Evolutionary conservation across 2,329 filamentous ascomycete species (phyloP), one percentile per base, ranked within the genome.

Genomic region (Phoma sp.): DNA sequence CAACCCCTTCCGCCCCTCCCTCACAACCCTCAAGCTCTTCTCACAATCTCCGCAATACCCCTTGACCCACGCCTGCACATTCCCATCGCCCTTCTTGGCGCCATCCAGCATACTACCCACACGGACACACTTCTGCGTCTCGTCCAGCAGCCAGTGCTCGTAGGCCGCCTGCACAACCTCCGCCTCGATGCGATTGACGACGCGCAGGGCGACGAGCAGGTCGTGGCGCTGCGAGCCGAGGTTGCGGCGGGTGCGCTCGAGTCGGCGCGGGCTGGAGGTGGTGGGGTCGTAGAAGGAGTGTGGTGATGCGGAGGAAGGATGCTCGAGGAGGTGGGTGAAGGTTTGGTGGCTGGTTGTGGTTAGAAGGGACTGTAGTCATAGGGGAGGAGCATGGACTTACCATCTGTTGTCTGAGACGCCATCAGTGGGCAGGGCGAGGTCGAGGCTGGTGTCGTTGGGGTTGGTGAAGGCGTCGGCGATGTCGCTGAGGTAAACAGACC

Each of bases 141-240:
- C 95, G 63, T 91, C 88, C 3, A 84, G 76, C 27, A 98, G 82
- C 93, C 94, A 99, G 61, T 91, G 90, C 78, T 96, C 93, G 88
- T 92, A 99, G 74, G 97, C 94, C 0, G 89, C 89, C 68, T 87
- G 85, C 49, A 98, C 76, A 73, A 96, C 88, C 74, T 97, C 92
- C 55, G 85, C 84, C 80, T 98, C 95, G 25, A 98, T 87, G 53
- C 84, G 88, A 76, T 98, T 97, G 57, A 98, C 88, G 2, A 97
- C 85, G 4, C 93, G 87, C 80, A 98, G 87, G 5, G 93, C 92
- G 5, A 99, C 93, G 2, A 98, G 79, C 19, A 99, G 81, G 70
- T 98, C 92, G 73, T 99, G 92, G 2, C 95, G 84, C 73, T 97
- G 95, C 2, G 85, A 81, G 0, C 90, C 94, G 0, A 99, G 84